Percentiles rank a stretch among this genome's conserved stretches.
These are phyloP conservation scores for Capsella bursapastoris DNA, from an alignment of 345 rosid species.

Conservation along the genomic window DNA sequence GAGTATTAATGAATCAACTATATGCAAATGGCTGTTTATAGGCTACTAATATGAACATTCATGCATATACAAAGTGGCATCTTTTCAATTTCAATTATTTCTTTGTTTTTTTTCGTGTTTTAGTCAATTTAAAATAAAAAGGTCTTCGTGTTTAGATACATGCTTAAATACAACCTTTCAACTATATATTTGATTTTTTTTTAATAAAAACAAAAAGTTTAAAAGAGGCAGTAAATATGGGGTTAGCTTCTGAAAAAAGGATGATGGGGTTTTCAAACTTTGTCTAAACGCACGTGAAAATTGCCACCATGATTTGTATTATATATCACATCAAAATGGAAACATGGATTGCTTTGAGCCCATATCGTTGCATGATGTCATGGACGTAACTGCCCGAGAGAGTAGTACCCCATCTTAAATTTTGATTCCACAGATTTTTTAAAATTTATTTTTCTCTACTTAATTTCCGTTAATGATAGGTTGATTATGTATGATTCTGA, in stretches of 20 bases:
- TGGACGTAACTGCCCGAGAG: conserved; percentile 39
- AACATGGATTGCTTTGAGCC: conserved; percentile 40
- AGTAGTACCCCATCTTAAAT: conserved; percentile 25
- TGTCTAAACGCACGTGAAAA: conserved; percentile 30
- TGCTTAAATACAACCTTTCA: conserved; percentile 7
- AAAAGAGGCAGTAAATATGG: conserved; percentile 29
- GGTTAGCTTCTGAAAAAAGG: conserved; percentile 27
- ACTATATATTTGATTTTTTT: not conserved
- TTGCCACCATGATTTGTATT: conserved; percentile 3
- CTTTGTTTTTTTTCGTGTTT: not conserved
- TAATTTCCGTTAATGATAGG: not conserved
- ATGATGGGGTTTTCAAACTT: not conserved
- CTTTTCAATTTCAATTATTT: conserved; percentile 3
- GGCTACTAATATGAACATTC: conserved; percentile 17
- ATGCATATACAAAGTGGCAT: conserved; percentile 31
- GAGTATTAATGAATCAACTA: conserved; percentile 19
- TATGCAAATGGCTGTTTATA: conserved; percentile 25
- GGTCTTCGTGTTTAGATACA: conserved; percentile 5
- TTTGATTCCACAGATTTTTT: not conserved
- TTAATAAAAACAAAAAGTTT: not conserved
- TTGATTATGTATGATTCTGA: conserved; percentile 6
- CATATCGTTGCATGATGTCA: conserved; percentile 46
- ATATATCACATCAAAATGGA: conserved; percentile 35
- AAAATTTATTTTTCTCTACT: not conserved
- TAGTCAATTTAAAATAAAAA: not conserved